A percentile compares a stretch with the other conserved stretches of the same genome.
These are phyloP conservation scores for Botrytis deweyae DNA, from an alignment of 2,329 filamentous ascomycete species.

Conservation along the genomic window DNA sequence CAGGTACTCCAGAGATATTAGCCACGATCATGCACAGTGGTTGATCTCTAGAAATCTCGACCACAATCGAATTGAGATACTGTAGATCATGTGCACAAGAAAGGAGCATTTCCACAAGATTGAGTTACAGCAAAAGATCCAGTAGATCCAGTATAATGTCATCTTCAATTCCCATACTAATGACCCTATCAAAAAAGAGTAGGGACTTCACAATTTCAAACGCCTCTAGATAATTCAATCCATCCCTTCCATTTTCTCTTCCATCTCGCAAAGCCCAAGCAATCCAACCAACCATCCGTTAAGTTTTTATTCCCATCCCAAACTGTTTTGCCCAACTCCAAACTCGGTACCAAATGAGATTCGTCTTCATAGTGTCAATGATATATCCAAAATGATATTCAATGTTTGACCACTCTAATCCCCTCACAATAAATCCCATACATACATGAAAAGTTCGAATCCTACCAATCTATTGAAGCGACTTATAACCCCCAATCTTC, in stretches of 20 bases:
- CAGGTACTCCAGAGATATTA: background rate
- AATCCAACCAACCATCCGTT: constrained; percentile 8
- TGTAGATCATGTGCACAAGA: constrained; percentile 1
- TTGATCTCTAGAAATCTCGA: background rate
- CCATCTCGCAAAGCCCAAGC: constrained; percentile 11
- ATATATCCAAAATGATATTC: constrained; percentile 18
- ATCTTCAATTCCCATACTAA: background rate
- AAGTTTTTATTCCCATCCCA: background rate
- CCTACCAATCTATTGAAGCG: constrained; percentile 13
- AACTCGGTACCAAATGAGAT: background rate
- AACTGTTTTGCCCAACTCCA: constrained; percentile 9
- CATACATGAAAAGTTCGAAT: background rate
- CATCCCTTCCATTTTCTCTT: constrained; percentile 13
- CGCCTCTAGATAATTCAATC: constrained; percentile 10
- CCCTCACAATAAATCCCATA: background rate
- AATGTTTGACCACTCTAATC: constrained; percentile 9
- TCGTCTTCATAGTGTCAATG: constrained; percentile 7
- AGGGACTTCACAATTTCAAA: constrained; percentile 3
- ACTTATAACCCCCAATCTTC: constrained; percentile 10
- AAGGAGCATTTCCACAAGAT: background rate
- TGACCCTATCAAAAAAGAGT: background rate
- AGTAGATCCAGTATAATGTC: background rate
- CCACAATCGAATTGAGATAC: background rate
- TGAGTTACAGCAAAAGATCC: background rate
- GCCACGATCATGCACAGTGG: background rate